Base-by-base conservation (phyloP, 164 flowering plant genomes). In the Berberis vulgaris region DNA sequence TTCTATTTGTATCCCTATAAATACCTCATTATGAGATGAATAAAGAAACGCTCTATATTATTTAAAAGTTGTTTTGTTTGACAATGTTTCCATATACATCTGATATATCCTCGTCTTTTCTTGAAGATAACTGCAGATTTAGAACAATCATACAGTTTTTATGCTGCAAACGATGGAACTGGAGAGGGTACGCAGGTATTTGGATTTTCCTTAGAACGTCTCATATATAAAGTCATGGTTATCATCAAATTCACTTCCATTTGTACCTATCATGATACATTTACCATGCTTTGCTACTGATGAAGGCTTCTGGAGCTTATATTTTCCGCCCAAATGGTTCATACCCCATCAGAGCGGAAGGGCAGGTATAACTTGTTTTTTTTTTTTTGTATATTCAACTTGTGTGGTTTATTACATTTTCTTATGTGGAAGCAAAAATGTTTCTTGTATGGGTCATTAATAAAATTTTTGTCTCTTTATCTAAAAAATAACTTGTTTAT, bases 251-350 rank as follows among this genome's bases (percentile, higher is more conserved):
- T 57, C 41, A 3, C 12, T 57, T 39, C 12, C 11, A 52, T 7
- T 52, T 11, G 4, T 11, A 7, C 1, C n/a, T 3, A 10, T 52
- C n/a, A 7, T 7, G 10, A 7, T 52, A 4, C 12, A 7, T 7
- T 2, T 57, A 57, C 40, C 60, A 59, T 39, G 64, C 55, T 55
- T 63, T 49, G 45, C 64, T 78, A 49, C 11, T 65, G 46, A 68
- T 73, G 76, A 71, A 92, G 98, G 95, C 93, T 47, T 89, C 98
- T 64, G 97, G 97, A 62, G 97, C 98, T 61, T 94, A 94, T 72
- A 69, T 94, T 63, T 94, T 94, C 75, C 96, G 98, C 57, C 98
- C 98, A 69, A 94, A 88, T 85, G 85, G 82, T 46, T 82, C 90
- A 61, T 77, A 70, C 75, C 65, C 71, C 43, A 78, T 88, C 63